These are phyloP conservation scores for Leishmania guyanensis DNA, from an alignment of 208 protist species.

Conservation along the genomic window DNA sequence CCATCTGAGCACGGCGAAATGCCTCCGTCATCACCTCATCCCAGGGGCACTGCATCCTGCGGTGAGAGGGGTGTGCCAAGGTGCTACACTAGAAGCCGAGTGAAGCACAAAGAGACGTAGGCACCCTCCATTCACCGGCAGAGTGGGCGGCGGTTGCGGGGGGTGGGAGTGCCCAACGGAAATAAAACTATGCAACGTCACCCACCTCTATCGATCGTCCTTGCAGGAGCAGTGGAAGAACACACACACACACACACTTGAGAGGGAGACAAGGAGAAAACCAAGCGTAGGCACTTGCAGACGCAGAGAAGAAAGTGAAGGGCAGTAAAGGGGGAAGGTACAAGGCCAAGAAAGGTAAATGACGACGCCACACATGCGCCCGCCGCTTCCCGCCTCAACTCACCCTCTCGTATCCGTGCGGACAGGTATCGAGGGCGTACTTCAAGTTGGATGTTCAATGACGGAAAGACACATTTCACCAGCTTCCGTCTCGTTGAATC, in stretches of 20 bases:
- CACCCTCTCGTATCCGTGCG: not conserved
- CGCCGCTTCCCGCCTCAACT: not conserved
- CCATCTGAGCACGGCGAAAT: conserved; percentile 74
- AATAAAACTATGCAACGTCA: not conserved
- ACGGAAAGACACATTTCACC: not conserved
- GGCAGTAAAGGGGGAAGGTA: not conserved
- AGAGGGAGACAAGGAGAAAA: not conserved
- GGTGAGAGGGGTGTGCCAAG: not conserved
- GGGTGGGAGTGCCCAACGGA: not conserved
- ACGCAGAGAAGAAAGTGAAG: not conserved
- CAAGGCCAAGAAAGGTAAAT: not conserved
- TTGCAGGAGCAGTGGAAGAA: not conserved
- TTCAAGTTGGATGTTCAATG: not conserved
- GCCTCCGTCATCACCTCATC: conserved; percentile 47
- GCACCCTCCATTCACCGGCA: not conserved
- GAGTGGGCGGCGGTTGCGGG: not conserved
- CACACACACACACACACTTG: not conserved
- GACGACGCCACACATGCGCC: not conserved
- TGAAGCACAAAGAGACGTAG: not conserved
- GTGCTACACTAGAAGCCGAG: not conserved
- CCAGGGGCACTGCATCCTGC: conserved; percentile 4
- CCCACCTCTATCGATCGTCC: not conserved
- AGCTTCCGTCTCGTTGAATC: not conserved
- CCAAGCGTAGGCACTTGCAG: not conserved
- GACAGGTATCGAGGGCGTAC: not conserved